A percentile compares a stretch with the other conserved stretches of the same genome.
Conservation (phyloP, 805 yeast genomes). For the Yamadazyma sp. region DNA sequence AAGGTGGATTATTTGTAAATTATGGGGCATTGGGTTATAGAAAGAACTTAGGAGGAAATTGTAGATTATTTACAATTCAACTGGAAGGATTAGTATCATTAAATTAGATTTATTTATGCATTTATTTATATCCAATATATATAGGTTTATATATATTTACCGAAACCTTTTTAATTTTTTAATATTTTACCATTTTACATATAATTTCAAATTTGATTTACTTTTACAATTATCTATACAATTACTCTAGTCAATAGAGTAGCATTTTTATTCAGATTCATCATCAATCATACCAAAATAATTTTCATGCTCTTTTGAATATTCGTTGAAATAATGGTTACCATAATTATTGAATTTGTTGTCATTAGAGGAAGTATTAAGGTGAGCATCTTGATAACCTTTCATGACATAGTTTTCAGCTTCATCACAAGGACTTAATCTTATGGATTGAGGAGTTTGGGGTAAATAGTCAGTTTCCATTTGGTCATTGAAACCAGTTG, state of each 20-base stretch:
- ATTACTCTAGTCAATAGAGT: too few relatives aligned
- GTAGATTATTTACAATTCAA: constrained; percentile 26
- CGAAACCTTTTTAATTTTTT: too few relatives aligned
- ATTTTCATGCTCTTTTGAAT: constrained; percentile 32
- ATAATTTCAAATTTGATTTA: too few relatives aligned
- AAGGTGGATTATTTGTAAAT: constrained; percentile 14
- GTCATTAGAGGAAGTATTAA: background rate
- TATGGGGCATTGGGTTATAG: constrained; percentile 7
- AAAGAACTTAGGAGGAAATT: constrained; percentile 8
- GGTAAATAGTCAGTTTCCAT: constrained; percentile 15
- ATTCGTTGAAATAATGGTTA: too few relatives aligned
- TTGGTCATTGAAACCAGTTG: constrained; percentile 4
- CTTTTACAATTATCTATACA: too few relatives aligned
- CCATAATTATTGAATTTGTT: constrained; percentile 5
- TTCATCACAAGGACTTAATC: constrained; percentile 36
- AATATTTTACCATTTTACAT: too few relatives aligned
- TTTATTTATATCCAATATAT: too few relatives aligned
- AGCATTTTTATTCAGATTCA: too few relatives aligned
- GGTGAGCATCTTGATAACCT: constrained; percentile 31
- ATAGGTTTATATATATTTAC: too few relatives aligned
- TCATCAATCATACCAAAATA: constrained; percentile 36
- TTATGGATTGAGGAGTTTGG: constrained; percentile 23
- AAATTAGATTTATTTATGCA: background rate
- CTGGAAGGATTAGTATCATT: constrained; percentile 27
- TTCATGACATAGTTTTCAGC: constrained; percentile 37